Evolutionary conservation across 768 basidiomycete genomes (phyloP).

Genomic region (Daedaleopsis sinensis): DNA sequence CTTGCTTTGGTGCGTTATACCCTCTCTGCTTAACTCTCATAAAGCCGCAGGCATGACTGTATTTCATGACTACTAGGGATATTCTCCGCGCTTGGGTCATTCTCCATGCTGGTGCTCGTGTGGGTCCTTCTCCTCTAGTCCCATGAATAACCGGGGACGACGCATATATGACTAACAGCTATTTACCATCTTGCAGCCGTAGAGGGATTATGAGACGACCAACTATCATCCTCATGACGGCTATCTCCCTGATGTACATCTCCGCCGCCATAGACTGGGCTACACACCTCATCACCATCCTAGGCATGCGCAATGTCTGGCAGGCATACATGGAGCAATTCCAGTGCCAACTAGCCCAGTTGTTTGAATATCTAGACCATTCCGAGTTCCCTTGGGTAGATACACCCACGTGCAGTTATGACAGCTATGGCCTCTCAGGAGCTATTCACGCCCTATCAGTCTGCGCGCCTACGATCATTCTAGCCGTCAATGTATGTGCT

Average conservation of each 20-base stretch:
- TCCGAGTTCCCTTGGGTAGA: neutral
- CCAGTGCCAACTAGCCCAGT: neutral
- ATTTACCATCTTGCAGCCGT: neutral
- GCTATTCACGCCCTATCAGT: neutral
- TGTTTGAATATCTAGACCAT: no score
- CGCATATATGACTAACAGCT: no score
- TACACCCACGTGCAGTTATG: neutral
- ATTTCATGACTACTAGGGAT: no score
- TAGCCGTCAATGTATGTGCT: neutral
- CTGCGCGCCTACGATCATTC: constrained; percentile 1
- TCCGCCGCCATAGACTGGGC: neutral
- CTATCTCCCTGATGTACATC: neutral
- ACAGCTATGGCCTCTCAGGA: neutral
- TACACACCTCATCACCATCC: neutral
- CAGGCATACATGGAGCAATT: neutral
- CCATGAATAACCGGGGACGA: no score
- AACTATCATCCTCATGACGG: neutral
- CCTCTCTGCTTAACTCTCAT: no score
- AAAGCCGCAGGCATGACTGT: no score
- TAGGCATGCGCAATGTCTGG: neutral
- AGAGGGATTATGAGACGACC: neutral
- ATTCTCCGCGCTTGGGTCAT: no score
- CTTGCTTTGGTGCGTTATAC: no score
- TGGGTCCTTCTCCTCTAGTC: no score
- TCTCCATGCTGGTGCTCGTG: no score